These are phyloP conservation scores for Ascochyta lentis DNA, from an alignment of 2,329 filamentous ascomycete species.

Conservation along the genomic window DNA sequence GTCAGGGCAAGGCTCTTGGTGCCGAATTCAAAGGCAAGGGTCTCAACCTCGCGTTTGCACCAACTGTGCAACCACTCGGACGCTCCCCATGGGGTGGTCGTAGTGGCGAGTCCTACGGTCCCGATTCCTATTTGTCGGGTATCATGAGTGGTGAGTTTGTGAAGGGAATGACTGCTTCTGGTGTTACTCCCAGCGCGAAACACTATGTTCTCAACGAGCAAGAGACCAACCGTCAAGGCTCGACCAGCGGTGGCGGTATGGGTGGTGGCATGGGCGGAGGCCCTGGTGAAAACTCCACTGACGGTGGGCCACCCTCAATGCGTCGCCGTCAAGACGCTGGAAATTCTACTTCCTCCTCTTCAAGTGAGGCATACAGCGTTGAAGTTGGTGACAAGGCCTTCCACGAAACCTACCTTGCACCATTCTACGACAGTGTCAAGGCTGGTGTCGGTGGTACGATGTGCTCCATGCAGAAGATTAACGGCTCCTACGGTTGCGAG, in stretches of 20 bases:
- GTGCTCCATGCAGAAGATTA: constrained; percentile 55
- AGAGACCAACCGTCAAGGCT: constrained; percentile 13
- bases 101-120: constrained; percentile 29
- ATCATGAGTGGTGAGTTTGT: constrained; percentile 16
- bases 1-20: constrained; percentile 20
- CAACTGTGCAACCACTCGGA: constrained; percentile 34
- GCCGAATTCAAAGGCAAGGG: constrained; percentile 32
- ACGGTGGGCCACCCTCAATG: constrained; percentile 3
- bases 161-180: constrained; percentile 17
- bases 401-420: constrained; percentile 69
- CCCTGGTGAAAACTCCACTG: constrained; percentile 1
- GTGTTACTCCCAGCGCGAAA: constrained; percentile 60
- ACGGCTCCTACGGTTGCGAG: constrained; percentile 31
- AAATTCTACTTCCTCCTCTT: constrained; percentile 44
- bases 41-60: constrained; percentile 31
- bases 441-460: constrained; percentile 65
- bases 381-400: constrained; percentile 69
- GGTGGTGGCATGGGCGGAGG: constrained; percentile 5
- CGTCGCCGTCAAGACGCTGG: constrained; percentile 57
- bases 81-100: constrained; percentile 32
- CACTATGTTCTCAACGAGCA: constrained; percentile 19
- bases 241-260: constrained; percentile 5
- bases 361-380: constrained; percentile 40
- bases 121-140: constrained; percentile 29
- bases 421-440: constrained; percentile 65